phyloP scores from a whole-genome alignment of 352 stramenopile genomes.

The Phytophthora multivora region DNA sequence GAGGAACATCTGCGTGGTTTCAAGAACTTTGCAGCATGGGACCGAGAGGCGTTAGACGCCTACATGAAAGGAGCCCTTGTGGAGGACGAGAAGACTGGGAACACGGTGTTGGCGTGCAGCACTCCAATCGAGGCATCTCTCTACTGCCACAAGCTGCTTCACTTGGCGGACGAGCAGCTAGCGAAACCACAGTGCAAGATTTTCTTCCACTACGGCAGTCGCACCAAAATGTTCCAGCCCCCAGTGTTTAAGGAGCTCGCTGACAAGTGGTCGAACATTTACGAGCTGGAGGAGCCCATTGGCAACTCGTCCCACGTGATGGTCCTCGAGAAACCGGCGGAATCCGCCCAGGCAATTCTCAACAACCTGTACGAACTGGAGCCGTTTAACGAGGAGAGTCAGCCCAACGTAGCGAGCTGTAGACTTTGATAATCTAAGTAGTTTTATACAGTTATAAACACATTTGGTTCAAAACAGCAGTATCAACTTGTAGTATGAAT shows the following conservation, averaged over 20 bases:
- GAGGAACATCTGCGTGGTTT: constrained; percentile 33
- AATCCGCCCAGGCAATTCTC: constrained; percentile 32
- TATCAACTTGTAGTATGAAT: too few species aligned
- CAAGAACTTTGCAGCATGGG: constrained; percentile 50
- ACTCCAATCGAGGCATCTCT: constrained; percentile 45
- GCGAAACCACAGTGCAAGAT: constrained; percentile 21
- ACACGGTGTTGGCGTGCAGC: constrained; percentile 37
- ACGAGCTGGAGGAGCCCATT: constrained; percentile 29
- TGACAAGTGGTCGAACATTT: constrained; percentile 31
- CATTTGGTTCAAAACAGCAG: too few species aligned
- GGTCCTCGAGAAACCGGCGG: constrained; percentile 42
- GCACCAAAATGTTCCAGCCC: constrained; percentile 39
- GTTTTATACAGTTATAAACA: too few species aligned
- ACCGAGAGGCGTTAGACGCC: constrained; percentile 36
- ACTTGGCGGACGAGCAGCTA: constrained; percentile 26
- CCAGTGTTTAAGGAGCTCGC: constrained; percentile 23
- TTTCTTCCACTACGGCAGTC: constrained; percentile 27
- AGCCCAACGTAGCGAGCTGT: constrained; percentile 4
- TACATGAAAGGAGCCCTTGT: constrained; percentile 41
- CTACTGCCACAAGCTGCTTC: constrained; percentile 30
- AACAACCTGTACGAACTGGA: constrained; percentile 16
- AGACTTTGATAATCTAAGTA: too few species aligned
- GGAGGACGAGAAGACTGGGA: constrained; percentile 14
- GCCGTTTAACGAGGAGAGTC: constrained; percentile 7
- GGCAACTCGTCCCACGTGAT: constrained; percentile 36